Percentiles rank a stretch among this genome's conserved stretches.
Conservation (phyloP, 1,284 basidiomycete genomes). For the Ustilago trichophora region DNA sequence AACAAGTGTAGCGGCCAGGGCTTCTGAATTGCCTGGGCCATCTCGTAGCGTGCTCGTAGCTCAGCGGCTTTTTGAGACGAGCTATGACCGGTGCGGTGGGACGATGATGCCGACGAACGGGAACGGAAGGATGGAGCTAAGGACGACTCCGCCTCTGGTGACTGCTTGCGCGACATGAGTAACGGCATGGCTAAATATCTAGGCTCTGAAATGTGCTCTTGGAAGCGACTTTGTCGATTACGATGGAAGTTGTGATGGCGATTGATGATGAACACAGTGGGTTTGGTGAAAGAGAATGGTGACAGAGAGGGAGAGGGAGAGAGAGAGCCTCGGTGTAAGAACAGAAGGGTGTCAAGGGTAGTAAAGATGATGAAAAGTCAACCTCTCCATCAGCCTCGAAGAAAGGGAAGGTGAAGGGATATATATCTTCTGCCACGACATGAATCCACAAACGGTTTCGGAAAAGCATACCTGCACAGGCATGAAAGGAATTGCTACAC, state of each 20-base stretch:
- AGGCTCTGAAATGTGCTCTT: background rate
- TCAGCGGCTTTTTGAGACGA: constrained; percentile 24
- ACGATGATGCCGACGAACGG: constrained; percentile 9
- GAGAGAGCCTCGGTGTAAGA: too few species aligned
- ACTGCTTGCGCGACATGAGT: constrained; percentile 19
- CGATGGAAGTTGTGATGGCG: background rate
- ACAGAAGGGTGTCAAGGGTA: too few species aligned
- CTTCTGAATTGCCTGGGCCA: constrained; percentile 48
- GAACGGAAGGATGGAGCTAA: constrained; percentile 16
- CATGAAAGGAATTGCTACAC: too few species aligned
- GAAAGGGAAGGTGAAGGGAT: background rate
- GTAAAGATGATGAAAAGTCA: background rate
- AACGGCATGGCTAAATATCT: constrained; percentile 9
- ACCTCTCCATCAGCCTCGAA: too few species aligned
- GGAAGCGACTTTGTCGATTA: background rate
- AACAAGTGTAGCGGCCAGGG: constrained; percentile 43
- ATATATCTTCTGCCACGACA: constrained; percentile 2
- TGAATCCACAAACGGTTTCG: background rate
- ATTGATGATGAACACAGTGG: background rate
- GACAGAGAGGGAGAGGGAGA: too few species aligned
- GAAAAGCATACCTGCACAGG: background rate
- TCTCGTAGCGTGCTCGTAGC: constrained; percentile 37
- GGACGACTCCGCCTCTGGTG: constrained; percentile 11
- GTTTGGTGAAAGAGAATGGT: background rate
- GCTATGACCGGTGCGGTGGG: constrained; percentile 1